Evolutionary conservation across 169 alveolate species (phyloP).

Genomic region (Plasmodium reichenowi): DNA sequence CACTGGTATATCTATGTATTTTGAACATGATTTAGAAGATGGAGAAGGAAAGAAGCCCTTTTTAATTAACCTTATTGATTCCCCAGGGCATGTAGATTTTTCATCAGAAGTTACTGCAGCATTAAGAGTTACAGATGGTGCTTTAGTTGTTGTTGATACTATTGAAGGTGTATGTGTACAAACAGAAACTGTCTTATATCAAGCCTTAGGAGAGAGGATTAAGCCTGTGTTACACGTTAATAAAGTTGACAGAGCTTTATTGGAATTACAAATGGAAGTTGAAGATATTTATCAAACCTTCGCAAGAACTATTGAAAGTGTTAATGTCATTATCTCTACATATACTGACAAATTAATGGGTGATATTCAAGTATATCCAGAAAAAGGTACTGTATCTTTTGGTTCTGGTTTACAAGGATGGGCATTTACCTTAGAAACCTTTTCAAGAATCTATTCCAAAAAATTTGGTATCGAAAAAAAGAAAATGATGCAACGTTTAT

Average conservation of each 20-base stretch:
- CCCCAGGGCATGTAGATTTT: constrained; percentile 99
- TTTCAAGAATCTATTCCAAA: constrained; percentile 96
- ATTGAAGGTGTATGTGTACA: constrained; percentile 99
- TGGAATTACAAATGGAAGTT: constrained; percentile 98
- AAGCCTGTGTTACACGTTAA: constrained; percentile 99
- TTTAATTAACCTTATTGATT: constrained; percentile 98
- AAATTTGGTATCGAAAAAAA: constrained; percentile 96
- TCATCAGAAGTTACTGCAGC: constrained; percentile 99
- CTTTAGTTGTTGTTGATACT: constrained; percentile 99
- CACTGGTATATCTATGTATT: constrained; percentile 99
- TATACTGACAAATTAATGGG: constrained; percentile 97
- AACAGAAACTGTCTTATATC: constrained; percentile 99
- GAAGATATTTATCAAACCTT: constrained; percentile 98
- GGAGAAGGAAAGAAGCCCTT: constrained; percentile 92
- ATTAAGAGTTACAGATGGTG: constrained; percentile 99
- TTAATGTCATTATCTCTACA: constrained; percentile 97
- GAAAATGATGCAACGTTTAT: constrained; percentile 97
- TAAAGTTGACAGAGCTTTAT: constrained; percentile 98
- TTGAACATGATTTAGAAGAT: constrained; percentile 96
- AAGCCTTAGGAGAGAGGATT: constrained; percentile 98
- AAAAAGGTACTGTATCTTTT: constrained; percentile 98
- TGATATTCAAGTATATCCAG: constrained; percentile 96
- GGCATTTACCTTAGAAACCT: constrained; percentile 98
- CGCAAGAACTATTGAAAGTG: constrained; percentile 97
- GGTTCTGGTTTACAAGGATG: constrained; percentile 99